phyloP scores from a whole-genome alignment of 352 stramenopile genomes.

The Blastocystis sp. region DNA sequence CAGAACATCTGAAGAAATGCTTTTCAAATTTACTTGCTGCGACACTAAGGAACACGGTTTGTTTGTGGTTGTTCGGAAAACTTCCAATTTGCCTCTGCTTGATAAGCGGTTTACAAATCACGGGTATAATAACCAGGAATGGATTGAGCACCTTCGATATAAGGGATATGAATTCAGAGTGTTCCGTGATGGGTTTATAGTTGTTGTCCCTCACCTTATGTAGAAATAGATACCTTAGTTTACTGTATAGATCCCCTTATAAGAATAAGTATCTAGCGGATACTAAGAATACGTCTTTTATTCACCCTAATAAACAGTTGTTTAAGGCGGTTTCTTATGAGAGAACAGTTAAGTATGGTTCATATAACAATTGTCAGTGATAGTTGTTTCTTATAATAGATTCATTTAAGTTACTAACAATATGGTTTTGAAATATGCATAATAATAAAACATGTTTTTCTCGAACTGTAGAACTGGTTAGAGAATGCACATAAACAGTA shows the following conservation, averaged over 20 bases:
- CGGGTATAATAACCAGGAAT: slow-evolving; percentile 58
- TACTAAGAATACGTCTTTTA: neutral
- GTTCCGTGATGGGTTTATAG: neutral
- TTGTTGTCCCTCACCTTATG: slow-evolving; percentile 41
- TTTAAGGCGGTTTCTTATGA: too few relatives aligned
- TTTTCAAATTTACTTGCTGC: neutral
- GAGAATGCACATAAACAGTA: too few relatives aligned
- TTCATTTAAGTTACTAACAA: too few relatives aligned
- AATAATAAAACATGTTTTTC: too few relatives aligned
- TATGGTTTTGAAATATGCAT: too few relatives aligned
- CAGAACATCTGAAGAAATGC: neutral
- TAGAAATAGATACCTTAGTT: neutral
- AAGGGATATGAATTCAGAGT: slow-evolving; percentile 47
- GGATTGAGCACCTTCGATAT: slow-evolving; percentile 57
- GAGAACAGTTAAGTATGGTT: too few relatives aligned
- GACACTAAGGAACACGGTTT: neutral
- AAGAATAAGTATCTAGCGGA: neutral
- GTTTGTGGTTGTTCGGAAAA: slow-evolving; percentile 52
- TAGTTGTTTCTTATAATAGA: too few relatives aligned
- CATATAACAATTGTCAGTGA: too few relatives aligned
- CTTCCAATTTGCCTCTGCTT: neutral
- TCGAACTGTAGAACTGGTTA: too few relatives aligned
- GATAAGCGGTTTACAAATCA: slow-evolving; percentile 64
- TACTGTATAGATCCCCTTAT: neutral
- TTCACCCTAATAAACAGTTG: too few relatives aligned